Base-by-base conservation (phyloP, 306 rosid species). In the Pueraria montana region DNA sequence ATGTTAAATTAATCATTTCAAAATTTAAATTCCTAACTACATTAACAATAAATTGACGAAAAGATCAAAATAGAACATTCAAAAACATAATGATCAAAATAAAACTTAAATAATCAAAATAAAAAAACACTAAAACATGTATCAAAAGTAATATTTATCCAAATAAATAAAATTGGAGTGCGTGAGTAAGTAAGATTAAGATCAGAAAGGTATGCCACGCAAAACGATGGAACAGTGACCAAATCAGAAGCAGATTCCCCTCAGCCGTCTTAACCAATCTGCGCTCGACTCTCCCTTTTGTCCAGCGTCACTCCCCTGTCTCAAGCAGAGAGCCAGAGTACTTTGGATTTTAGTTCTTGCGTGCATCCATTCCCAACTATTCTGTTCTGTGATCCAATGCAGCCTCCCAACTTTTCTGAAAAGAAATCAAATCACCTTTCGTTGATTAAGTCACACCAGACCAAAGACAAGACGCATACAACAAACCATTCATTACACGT, bases 331-430 rank as follows among this genome's bases (percentile, higher is more conserved):
- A 12, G 21, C 2, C 74, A 61, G 43, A 34, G 36, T 68, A 53
- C 30, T 76, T 66, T 27, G 77, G 62, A 56, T 21, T 75, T 73
- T 34, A n/a, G 74, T 30, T 27, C 43, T 61, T 72, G 73, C 50
- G 73, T 48, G 30, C 50, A n/a, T n/a, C n/a, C n/a, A n/a, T n/a
- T n/a, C n/a, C n/a, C n/a, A n/a, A n/a, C n/a, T n/a, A n/a, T n/a
- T n/a, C n/a, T n/a, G 66, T n/a, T 58, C 17, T 11, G 49, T 55
- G 72, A 64, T 63, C 62, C 81, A 63, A 77, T 77, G 30, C 4
- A 45, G 48, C 61, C 20, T 14, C 42, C 40, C 13, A 1, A 4
- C 21, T 76, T 23, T 24, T 55, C 67, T 20, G 8, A 11, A 34
- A 18, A 36, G 14, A 75, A 75, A 58, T 58, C 65, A 23, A 58